Conservation (phyloP, 1,139 yeast species). For the Lodderomyces jiufengensis region DNA sequence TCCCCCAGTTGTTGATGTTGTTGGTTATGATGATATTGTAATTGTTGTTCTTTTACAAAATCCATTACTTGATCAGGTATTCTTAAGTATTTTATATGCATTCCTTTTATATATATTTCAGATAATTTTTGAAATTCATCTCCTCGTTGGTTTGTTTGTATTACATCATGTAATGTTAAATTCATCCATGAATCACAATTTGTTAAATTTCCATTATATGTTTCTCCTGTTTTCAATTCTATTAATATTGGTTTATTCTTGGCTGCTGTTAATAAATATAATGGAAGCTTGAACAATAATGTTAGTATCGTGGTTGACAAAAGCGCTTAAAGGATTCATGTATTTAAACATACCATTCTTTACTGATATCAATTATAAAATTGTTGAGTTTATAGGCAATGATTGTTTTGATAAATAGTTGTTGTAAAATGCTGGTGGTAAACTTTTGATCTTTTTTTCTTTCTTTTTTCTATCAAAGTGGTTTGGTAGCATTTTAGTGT, state of each 20-base stretch:
- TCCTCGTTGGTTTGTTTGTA: slow-evolving; percentile 69
- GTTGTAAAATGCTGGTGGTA: too few relatives aligned
- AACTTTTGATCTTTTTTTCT: too few relatives aligned
- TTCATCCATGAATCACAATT: slow-evolving; percentile 98
- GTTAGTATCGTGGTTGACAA: slow-evolving; percentile 7
- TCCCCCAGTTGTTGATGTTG: slow-evolving; percentile 26
- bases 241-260: slow-evolving; percentile 86
- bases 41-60: slow-evolving; percentile 62
- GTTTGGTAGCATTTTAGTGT: too few relatives aligned
- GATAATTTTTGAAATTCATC: slow-evolving; percentile 64
- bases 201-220: slow-evolving; percentile 77
- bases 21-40: slow-evolving; percentile 3
- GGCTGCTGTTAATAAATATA: slow-evolving; percentile 85
- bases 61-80: slow-evolving; percentile 65
- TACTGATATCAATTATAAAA: background rate
- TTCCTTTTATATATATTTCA: slow-evolving; percentile 84
- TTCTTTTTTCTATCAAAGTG: too few relatives aligned
- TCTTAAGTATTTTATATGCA: slow-evolving; percentile 52
- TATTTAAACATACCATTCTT: slow-evolving; percentile 3
- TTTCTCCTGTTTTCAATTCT: slow-evolving; percentile 90
- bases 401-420: too few relatives aligned
- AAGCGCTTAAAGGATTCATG: too few relatives aligned
- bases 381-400: background rate
- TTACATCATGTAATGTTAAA: slow-evolving; percentile 74
- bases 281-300: slow-evolving; percentile 57